A percentile compares a stretch with the other conserved stretches of the same genome.
Evolutionary conservation across 768 basidiomycete genomes (phyloP).

Genomic region (Asterophora parasitica): DNA sequence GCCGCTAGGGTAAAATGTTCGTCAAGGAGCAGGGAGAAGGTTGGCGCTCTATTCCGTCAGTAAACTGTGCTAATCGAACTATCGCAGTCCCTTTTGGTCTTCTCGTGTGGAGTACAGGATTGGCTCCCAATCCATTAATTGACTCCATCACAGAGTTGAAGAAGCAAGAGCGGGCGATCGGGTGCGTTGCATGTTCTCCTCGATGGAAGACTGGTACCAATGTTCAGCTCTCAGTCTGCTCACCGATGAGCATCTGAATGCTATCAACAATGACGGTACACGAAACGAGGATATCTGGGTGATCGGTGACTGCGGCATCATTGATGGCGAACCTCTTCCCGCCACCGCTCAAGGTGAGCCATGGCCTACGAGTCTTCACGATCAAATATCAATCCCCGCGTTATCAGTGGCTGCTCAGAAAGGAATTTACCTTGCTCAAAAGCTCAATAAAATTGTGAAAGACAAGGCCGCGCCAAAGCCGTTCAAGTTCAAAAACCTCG

Average conservation of each 20-base stretch:
- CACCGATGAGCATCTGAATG: constrained; percentile 57
- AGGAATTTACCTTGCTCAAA: constrained; percentile 60
- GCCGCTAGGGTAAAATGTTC: constrained; percentile 4
- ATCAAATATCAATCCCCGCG: not conserved
- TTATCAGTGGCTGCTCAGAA: constrained; percentile 70
- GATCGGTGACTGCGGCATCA: constrained; percentile 72
- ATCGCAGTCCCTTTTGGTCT: constrained; percentile 70
- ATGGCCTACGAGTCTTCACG: constrained; percentile 13
- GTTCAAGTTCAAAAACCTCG: constrained; percentile 70
- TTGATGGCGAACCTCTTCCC: constrained; percentile 56
- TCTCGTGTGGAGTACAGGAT: constrained; percentile 84
- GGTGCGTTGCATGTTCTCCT: constrained; percentile 27
- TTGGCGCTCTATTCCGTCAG: not conserved
- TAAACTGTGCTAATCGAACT: not conserved
- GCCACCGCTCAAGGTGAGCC: constrained; percentile 76
- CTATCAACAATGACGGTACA: constrained; percentile 49
- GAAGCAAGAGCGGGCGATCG: constrained; percentile 57
- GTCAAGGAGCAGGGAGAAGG: constrained; percentile 13
- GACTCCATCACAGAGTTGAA: constrained; percentile 50
- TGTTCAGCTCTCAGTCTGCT: constrained; percentile 22
- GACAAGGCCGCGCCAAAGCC: constrained; percentile 41
- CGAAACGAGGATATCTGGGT: constrained; percentile 69
- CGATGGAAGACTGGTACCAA: not conserved
- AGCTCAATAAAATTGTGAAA: constrained; percentile 59
- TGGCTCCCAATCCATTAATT: constrained; percentile 78